Base-by-base conservation (phyloP, 768 basidiomycete species). In the Suillus discolor region DNA sequence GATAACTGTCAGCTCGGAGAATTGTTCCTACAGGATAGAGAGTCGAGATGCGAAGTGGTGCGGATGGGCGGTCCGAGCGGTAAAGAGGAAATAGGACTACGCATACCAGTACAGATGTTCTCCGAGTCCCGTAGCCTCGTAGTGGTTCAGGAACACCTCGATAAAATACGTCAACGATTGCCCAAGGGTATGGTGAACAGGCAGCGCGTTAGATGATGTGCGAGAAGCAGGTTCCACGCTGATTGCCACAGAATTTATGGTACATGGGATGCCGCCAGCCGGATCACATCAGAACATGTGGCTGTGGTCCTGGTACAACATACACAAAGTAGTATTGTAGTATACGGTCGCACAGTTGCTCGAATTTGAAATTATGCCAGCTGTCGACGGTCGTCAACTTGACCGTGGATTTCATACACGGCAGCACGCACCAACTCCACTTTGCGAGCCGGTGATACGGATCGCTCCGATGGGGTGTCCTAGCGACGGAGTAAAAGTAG, bases 401-500 rank as follows among this genome's bases (percentile, higher is more conserved):
- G 31, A 18, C 54, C 20, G 31, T 12, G 54, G 31, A n/a, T 36
- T n/a, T n/a, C 54, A 55, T 36, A 36, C 20, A 57, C 36, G n/a
- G 23, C 13, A 38, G 4, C 13, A 57, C n/a, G 57, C 57, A 39
- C 36, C 55, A 57, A 36, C 57, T 38, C 36, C 13, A 23, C 9
- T 39, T 39, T 13, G n/a, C n/a, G 13, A 13, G 36, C 57, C 36
- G 54, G 36, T 57, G 57, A 39, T 57, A 57, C n/a, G 36, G 36
- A 36, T 57, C n/a, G 36, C 15, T 57, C 36, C 57, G 36, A 25
- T 3, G 23, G 16, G 13, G 38, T 38, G 31, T 45, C 51, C 67
- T 62, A 66, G 67, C 62, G 57, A 55, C 47, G 57, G 44, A 31
- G 38, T 16, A 67, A 63, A 62, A 25, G 34, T 25, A 45, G 53